Evolutionary conservation across 345 rosid genomes (phyloP).

Genomic region (Acer campestre): DNA sequence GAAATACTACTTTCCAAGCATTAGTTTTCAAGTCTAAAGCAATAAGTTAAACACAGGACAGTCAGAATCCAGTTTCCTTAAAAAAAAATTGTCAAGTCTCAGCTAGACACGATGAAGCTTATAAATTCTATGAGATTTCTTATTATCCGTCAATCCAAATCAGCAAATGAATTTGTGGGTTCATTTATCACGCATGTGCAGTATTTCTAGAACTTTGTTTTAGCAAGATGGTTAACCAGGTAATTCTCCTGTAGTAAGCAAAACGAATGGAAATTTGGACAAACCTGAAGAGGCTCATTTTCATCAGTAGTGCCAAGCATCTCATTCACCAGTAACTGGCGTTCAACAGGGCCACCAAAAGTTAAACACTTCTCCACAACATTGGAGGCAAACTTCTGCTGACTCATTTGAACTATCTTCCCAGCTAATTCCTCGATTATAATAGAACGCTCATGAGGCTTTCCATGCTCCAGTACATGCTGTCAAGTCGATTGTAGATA

Average conservation of each 20-base stretch:
- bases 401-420: slow-evolving; percentile 68
- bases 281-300: slow-evolving; percentile 69
- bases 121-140: background rate
- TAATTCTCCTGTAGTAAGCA: background rate
- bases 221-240: background rate
- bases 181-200: background rate
- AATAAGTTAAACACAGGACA: background rate
- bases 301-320: slow-evolving; percentile 70
- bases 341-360: slow-evolving; percentile 54
- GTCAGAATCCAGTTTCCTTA: background rate
- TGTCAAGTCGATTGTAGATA: slow-evolving; percentile 26
- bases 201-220: background rate
- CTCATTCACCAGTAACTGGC: slow-evolving; percentile 58
- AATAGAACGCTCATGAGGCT: slow-evolving; percentile 60
- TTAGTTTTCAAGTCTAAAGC: background rate
- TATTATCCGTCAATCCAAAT: background rate
- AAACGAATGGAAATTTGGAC: background rate
- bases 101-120: background rate
- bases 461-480: slow-evolving; percentile 76
- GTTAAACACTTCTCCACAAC: slow-evolving; percentile 69
- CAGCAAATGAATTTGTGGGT: background rate
- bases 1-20: background rate
- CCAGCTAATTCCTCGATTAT: slow-evolving; percentile 63
- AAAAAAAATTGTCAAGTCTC: background rate
- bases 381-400: slow-evolving; percentile 70